Conservation (phyloP, 495 filamentous ascomycete genomes). For the Annulohypoxylon stygium region DNA sequence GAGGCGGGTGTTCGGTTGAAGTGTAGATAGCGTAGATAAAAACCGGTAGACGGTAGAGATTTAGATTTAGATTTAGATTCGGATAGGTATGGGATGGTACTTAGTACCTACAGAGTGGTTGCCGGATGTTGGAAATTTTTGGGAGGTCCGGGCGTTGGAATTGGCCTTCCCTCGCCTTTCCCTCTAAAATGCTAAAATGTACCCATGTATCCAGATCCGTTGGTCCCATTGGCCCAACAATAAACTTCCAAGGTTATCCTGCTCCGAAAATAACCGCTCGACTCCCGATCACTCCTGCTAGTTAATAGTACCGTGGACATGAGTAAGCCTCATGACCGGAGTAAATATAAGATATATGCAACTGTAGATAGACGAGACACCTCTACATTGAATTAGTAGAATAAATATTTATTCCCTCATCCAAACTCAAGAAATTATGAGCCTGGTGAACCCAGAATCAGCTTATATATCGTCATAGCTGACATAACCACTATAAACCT, state of each 20-base stretch:
- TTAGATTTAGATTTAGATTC: conserved; percentile 6
- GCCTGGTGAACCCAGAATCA: conserved; percentile 4
- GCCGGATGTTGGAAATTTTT: conserved; percentile 34
- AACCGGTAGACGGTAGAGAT: conserved; percentile 8
- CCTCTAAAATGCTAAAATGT: no score
- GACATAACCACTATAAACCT: no score
- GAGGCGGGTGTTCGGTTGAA: conserved; percentile 32
- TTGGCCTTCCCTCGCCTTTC: not conserved
- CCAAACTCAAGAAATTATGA: not conserved
- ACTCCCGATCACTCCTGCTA: not conserved
- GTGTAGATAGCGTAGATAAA: conserved; percentile 19
- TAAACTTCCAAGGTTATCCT: conserved; percentile 8
- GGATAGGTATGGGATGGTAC: no score
- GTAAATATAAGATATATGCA: not conserved
- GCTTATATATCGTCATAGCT: conserved; percentile 6
- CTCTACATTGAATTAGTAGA: no score
- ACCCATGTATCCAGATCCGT: not conserved
- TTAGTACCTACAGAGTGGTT: conserved; percentile 7
- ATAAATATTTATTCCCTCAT: conserved; percentile 2
- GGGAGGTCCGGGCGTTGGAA: conserved; percentile 40
- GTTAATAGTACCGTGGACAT: no score
- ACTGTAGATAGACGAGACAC: no score
- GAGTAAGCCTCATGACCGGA: not conserved
- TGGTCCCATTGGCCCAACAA: conserved; percentile 22
- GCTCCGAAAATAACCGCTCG: conserved; percentile 28